Evolutionary conservation across 108 stramenopile species (phyloP).

Genomic region (Nannochloropsis salina): DNA sequence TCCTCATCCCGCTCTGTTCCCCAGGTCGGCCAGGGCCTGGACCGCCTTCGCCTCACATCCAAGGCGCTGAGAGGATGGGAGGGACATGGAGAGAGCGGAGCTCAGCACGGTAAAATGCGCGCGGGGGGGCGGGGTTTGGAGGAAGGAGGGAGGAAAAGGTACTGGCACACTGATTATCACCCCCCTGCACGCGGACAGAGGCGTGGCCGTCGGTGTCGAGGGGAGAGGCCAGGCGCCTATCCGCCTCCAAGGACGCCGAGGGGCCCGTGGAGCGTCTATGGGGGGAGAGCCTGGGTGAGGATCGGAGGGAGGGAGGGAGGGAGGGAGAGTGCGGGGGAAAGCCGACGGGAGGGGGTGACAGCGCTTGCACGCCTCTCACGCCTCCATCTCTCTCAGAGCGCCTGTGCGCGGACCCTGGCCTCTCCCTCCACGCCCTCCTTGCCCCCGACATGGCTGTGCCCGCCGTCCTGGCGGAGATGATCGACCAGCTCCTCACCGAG

Average conservation of each 20-base stretch:
- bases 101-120: too few relatives aligned
- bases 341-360: too few relatives aligned
- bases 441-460: neutral
- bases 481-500: neutral
- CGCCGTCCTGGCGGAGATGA: neutral
- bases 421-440: neutral
- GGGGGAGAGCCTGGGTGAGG: constrained; percentile 1
- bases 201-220: too few relatives aligned
- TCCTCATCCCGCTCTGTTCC: neutral
- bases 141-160: too few relatives aligned
- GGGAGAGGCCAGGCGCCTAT: too few relatives aligned
- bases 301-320: neutral
- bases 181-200: too few relatives aligned
- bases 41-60: neutral
- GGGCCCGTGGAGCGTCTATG: neutral
- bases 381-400: neutral
- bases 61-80: too few relatives aligned
- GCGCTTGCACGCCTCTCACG: too few relatives aligned
- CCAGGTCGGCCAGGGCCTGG: neutral
- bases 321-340: neutral
- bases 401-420: neutral
- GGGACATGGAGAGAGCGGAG: too few relatives aligned
- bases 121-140: too few relatives aligned
- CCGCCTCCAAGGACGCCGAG: too few relatives aligned
- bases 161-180: too few relatives aligned